Base-by-base conservation (phyloP, 805 yeast genomes). In the Priceomyces fermenticarens region DNA sequence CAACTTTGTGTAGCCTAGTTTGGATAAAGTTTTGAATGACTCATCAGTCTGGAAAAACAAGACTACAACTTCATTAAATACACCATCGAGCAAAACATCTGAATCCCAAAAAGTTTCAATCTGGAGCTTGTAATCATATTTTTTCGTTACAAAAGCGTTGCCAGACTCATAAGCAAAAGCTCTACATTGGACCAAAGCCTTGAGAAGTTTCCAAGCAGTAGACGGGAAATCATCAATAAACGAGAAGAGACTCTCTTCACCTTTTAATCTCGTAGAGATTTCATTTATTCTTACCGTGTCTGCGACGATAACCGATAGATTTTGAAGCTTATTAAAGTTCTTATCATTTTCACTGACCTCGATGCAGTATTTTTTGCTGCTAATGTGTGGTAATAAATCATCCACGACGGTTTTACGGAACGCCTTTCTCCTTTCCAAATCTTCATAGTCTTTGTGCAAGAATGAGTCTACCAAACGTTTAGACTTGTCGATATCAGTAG, bases 211-310 rank as follows among this genome's bases (percentile, higher is more conserved):
- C 30, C 60, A 56, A 4, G 63, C 38, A 0, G 69, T 42, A 0
- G 53, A 54, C 2, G 70, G 57, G 7, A 66, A 50, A 6, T 49
- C 47, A 9, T 48, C 46, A 9, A 66, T 40, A 37, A 66, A 65
- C 8, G 44, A 41, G 4, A 48, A 37, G 29, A 54, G 55, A 11
- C 60, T 52, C 10, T 45, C 44, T 7, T 36, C 42, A 2, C 68
- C 72, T 12, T 73, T 72, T n/a, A 73, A 54, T 53, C 90, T 70
- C 1, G 81, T 68, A 0, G 82, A 51, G 15, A 83, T 74, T 51
- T 85, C 90, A 30, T 72, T 59, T 72, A 81, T 77, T 16, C 75
- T 68, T 17, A 84, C 70, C 0, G 82, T 73, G 45, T 74, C 68
- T 2, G 78, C 75, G 32, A 77, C 51, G 10, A 65, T 40, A 4